Conservation (phyloP, 2,329 filamentous ascomycete species). For the Aspergillus niger region DNA sequence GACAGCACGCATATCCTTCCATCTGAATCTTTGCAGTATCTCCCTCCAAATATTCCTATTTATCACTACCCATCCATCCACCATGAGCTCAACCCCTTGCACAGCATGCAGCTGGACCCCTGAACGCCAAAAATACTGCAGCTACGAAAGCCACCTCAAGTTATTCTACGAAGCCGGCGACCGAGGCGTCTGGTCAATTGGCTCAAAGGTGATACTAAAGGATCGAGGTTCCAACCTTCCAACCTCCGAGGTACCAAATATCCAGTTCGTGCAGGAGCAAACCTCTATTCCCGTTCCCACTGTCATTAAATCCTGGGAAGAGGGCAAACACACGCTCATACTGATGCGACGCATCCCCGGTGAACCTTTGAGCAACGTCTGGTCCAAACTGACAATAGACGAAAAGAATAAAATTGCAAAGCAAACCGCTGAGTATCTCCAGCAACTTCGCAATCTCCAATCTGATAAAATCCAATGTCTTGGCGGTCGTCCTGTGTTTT, state of each 20-base stretch:
- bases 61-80: too few relatives aligned
- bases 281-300: conserved; percentile 26
- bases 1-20: too few relatives aligned
- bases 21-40: too few relatives aligned
- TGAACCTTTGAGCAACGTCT: conserved; percentile 18
- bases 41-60: too few relatives aligned
- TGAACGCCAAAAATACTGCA: conserved; percentile 7
- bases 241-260: conserved; percentile 19
- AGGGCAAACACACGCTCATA: conserved; percentile 16
- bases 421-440: conserved; percentile 24
- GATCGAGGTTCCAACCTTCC: conserved; percentile 21
- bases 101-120: conserved; percentile 13
- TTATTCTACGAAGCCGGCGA: conserved; percentile 25
- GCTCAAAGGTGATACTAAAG: conserved; percentile 33
- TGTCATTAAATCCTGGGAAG: conserved; percentile 24
- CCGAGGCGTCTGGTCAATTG: conserved; percentile 34
- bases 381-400: conserved; percentile 14
- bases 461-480: conserved; percentile 19
- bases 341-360: conserved; percentile 21
- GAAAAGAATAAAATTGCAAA: conserved; percentile 1
- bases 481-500: conserved; percentile 15
- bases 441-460: conserved; percentile 22
- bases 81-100: neutral
- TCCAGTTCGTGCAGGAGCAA: conserved; percentile 22
- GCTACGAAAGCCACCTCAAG: conserved; percentile 15